These are phyloP conservation scores for Phytopythium boreale DNA, from an alignment of 352 stramenopile genomes.

Conservation along the genomic window DNA sequence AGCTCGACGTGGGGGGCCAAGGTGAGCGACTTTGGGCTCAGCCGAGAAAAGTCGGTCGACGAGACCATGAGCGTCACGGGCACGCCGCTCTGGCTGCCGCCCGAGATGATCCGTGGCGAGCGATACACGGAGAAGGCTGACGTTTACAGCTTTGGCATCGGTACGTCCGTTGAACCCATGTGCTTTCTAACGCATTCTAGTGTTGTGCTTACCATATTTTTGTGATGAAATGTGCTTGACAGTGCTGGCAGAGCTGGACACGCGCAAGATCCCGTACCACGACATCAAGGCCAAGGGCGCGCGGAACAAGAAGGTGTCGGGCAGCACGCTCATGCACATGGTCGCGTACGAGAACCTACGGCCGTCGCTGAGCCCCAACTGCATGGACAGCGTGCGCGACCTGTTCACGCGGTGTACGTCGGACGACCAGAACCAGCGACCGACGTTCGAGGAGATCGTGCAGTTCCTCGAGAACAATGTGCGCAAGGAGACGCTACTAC, in stretches of 20 bases:
- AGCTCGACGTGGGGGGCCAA: slow-evolving; percentile 89
- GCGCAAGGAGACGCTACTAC: slow-evolving; percentile 81
- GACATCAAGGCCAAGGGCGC: slow-evolving; percentile 83
- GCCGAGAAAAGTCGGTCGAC: slow-evolving; percentile 94
- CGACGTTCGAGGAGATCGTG: slow-evolving; percentile 86
- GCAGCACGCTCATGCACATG: slow-evolving; percentile 88
- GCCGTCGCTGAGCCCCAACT: slow-evolving; percentile 78
- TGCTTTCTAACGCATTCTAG: slow-evolving; percentile 8
- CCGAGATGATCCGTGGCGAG: slow-evolving; percentile 88
- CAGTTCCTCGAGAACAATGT: slow-evolving; percentile 83
- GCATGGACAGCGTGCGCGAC: slow-evolving; percentile 78
- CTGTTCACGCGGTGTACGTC: slow-evolving; percentile 79
- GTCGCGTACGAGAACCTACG: slow-evolving; percentile 87
- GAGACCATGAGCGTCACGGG: slow-evolving; percentile 93
- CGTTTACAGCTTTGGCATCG: slow-evolving; percentile 88
- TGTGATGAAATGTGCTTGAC: background rate
- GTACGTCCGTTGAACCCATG: slow-evolving; percentile 25
- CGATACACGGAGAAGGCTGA: slow-evolving; percentile 88
- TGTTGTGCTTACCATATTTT: slow-evolving; percentile 5
- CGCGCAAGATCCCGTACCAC: slow-evolving; percentile 85
- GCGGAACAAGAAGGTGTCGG: slow-evolving; percentile 83
- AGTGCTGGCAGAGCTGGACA: slow-evolving; percentile 85
- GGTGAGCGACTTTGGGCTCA: slow-evolving; percentile 97
- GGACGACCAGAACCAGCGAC: slow-evolving; percentile 68
- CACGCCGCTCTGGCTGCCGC: slow-evolving; percentile 80